A percentile compares a stretch with the other conserved stretches of the same genome.
Conservation (phyloP, 2,329 filamentous ascomycete species). For the Trichoderma koningiopsis region DNA sequence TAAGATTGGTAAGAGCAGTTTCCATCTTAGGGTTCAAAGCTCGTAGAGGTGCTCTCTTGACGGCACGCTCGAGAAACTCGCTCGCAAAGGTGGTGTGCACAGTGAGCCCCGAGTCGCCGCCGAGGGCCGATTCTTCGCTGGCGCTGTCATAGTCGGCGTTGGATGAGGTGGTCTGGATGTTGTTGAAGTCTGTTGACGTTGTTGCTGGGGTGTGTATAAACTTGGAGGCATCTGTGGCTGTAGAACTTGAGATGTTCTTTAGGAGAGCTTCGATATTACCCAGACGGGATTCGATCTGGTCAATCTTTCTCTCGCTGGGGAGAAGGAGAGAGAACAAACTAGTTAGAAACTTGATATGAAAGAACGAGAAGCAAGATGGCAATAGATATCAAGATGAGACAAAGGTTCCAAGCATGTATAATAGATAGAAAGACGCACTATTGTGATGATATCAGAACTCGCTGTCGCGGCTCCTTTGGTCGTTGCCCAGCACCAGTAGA, state of each 20-base stretch:
- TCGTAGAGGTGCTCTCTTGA: constrained; percentile 50
- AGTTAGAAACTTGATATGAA: not conserved
- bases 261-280: constrained; percentile 50
- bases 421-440: constrained; percentile 49
- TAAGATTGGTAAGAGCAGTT: constrained; percentile 53
- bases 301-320: constrained; percentile 56
- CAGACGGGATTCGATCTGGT: constrained; percentile 49
- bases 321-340: too few relatives aligned
- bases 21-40: constrained; percentile 54
- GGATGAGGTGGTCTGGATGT: constrained; percentile 35
- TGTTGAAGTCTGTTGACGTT: constrained; percentile 30
- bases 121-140: constrained; percentile 46
- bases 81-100: constrained; percentile 57
- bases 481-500: constrained; percentile 58
- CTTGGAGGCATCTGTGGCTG: constrained; percentile 30
- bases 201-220: constrained; percentile 32
- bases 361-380: not conserved
- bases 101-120: constrained; percentile 52
- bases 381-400: not conserved
- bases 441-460: constrained; percentile 62
- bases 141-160: constrained; percentile 43
- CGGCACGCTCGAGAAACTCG: constrained; percentile 57
- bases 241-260: constrained; percentile 40
- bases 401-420: not conserved
- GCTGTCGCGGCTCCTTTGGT: constrained; percentile 56